These are phyloP conservation scores for Plasmodium malariae DNA, from an alignment of 169 alveolate genomes.

Conservation along the genomic window DNA sequence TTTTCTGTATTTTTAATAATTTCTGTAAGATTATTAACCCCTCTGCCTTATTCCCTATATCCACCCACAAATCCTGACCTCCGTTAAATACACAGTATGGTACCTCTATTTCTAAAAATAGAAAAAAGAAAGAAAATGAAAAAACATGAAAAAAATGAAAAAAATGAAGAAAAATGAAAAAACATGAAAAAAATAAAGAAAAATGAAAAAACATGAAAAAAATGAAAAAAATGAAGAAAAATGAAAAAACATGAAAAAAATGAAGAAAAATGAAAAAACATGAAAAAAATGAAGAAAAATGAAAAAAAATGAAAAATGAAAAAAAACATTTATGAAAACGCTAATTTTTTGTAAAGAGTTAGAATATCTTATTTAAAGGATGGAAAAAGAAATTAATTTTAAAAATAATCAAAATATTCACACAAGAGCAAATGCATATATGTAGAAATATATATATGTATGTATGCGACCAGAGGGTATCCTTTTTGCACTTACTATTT, in stretches of 20 bases:
- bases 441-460: neutral
- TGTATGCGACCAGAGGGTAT: neutral
- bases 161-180: too few species aligned
- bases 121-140: too few species aligned
- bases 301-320: too few species aligned
- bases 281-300: too few species aligned
- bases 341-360: too few species aligned
- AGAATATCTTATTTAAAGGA: neutral
- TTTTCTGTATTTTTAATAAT: slow-evolving; percentile 37
- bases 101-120: slow-evolving; percentile 45
- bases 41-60: slow-evolving; percentile 79
- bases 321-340: neutral
- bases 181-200: too few species aligned
- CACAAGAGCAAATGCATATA: neutral
- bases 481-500: slow-evolving; percentile 25
- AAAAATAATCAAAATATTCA: neutral
- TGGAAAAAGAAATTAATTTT: too few species aligned
- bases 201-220: too few species aligned
- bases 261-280: too few species aligned
- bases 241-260: too few species aligned
- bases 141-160: too few species aligned
- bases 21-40: slow-evolving; percentile 78
- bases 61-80: slow-evolving; percentile 83
- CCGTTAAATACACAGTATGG: slow-evolving; percentile 84
- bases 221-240: too few species aligned